Percentiles rank a stretch among this genome's conserved stretches.
These are phyloP conservation scores for Solanum ossicruentum DNA, from an alignment of 257 asterid genomes.

Conservation along the genomic window DNA sequence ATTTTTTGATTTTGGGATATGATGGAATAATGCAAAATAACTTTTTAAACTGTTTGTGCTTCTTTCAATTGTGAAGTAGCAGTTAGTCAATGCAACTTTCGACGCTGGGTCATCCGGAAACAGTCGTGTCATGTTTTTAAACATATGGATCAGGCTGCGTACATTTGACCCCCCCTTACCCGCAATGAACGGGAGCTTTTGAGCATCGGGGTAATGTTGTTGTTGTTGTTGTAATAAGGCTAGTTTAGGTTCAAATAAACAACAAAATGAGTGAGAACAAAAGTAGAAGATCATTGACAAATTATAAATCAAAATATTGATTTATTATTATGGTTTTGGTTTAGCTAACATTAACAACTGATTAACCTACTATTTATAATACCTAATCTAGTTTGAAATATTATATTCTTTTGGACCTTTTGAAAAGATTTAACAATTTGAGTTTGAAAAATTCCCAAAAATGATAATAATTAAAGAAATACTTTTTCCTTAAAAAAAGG, in stretches of 20 bases:
- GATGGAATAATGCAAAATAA: too few species aligned
- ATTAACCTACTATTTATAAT: background rate
- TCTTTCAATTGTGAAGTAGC: too few species aligned
- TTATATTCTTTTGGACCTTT: background rate
- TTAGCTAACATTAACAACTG: background rate
- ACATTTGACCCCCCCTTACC: too few species aligned
- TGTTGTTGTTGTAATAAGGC: background rate
- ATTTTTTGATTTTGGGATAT: too few species aligned
- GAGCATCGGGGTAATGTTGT: too few species aligned
- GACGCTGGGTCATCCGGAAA: too few species aligned
- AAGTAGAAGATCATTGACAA: background rate
- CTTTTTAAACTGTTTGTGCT: too few species aligned
- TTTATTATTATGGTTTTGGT: background rate
- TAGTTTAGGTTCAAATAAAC: background rate
- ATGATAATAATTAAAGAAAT: background rate
- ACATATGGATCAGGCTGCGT: too few species aligned
- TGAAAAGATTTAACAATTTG: background rate
- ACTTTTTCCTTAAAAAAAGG: background rate
- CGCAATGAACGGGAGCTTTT: too few species aligned
- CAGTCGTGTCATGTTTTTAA: too few species aligned
- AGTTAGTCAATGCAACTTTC: too few species aligned
- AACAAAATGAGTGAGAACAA: background rate
- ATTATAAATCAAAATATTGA: background rate
- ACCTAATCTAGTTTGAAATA: background rate
- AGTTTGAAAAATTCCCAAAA: background rate